Evolutionary conservation across 1,284 basidiomycete species (phyloP).

Genomic region (Malassezia sp.): DNA sequence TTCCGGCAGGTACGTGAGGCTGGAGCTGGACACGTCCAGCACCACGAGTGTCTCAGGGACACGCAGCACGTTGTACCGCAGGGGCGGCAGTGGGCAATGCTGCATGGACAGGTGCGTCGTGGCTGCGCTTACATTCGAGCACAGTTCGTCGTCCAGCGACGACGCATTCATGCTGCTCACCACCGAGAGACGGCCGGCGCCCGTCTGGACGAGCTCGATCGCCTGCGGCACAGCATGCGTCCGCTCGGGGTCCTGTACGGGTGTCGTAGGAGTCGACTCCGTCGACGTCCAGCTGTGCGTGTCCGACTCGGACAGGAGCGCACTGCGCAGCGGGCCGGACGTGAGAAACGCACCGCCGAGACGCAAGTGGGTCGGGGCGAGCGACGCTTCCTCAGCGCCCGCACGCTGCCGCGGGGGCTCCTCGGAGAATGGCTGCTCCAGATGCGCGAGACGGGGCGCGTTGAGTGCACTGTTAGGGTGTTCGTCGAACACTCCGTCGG

Average conservation of each 20-base stretch:
- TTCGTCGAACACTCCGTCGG: too few relatives aligned
- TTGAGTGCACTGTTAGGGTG: too few relatives aligned
- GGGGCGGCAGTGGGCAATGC: background rate
- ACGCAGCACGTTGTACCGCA: background rate
- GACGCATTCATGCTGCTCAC: background rate
- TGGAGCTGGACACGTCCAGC: conserved; percentile 54
- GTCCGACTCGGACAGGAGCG: conserved; percentile 3
- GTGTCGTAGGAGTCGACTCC: conserved; percentile 5
- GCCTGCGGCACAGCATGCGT: background rate
- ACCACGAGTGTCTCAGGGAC: conserved; percentile 25
- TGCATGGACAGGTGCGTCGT: conserved; percentile 13
- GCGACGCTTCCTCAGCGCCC: too few relatives aligned
- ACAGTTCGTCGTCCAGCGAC: background rate
- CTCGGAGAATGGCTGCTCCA: too few relatives aligned
- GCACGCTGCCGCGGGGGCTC: too few relatives aligned
- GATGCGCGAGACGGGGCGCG: too few relatives aligned
- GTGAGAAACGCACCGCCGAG: too few relatives aligned
- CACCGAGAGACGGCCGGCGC: background rate
- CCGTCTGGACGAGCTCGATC: background rate
- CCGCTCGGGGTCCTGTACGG: background rate
- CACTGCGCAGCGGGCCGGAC: too few relatives aligned
- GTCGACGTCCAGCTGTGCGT: conserved; percentile 1
- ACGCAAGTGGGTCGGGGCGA: too few relatives aligned
- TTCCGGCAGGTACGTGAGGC: conserved; percentile 67
- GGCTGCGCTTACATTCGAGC: background rate